A percentile compares a stretch with the other conserved stretches of the same genome.
Conservation (phyloP, 495 filamentous ascomycete genomes). For the Aspergillus campestris region DNA sequence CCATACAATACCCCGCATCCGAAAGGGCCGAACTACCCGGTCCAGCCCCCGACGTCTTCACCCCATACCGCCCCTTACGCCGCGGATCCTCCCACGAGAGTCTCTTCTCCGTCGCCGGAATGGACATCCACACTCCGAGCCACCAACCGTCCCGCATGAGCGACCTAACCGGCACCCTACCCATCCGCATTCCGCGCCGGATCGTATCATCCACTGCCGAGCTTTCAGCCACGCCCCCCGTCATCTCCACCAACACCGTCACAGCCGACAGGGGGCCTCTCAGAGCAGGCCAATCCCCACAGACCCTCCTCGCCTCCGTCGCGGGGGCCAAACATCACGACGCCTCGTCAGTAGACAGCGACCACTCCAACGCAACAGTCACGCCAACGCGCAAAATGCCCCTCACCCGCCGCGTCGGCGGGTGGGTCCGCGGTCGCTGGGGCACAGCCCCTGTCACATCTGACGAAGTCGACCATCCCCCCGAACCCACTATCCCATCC, state of each 20-base stretch:
- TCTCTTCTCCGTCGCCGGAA: constrained; percentile 40
- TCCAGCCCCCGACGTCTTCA: constrained; percentile 17
- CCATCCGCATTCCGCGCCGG: constrained; percentile 24
- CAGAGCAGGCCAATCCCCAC: constrained; percentile 20
- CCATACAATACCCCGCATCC: constrained; percentile 9
- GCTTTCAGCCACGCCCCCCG: constrained; percentile 30
- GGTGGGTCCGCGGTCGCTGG: constrained; percentile 51
- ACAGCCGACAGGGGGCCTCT: constrained; percentile 26
- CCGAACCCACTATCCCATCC: neutral
- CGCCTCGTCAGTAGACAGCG: constrained; percentile 19
- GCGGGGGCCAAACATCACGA: constrained; percentile 17
- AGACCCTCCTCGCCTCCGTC: constrained; percentile 32
- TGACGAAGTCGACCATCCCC: constrained; percentile 9
- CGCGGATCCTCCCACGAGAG: constrained; percentile 42
- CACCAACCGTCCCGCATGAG: constrained; percentile 29
- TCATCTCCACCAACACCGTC: constrained; percentile 38
- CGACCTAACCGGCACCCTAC: constrained; percentile 20
- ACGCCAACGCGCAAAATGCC: constrained; percentile 21
- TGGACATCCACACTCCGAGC: constrained; percentile 42
- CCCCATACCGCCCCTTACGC: constrained; percentile 23
- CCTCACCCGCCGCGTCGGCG: constrained; percentile 40
- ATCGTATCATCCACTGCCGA: constrained; percentile 28
- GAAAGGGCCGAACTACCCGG: constrained; percentile 10
- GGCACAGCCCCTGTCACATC: constrained; percentile 33
- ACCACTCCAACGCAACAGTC: constrained; percentile 17